Conservation (phyloP, 441 rosid genomes). For the Aquilaria agallochum region DNA sequence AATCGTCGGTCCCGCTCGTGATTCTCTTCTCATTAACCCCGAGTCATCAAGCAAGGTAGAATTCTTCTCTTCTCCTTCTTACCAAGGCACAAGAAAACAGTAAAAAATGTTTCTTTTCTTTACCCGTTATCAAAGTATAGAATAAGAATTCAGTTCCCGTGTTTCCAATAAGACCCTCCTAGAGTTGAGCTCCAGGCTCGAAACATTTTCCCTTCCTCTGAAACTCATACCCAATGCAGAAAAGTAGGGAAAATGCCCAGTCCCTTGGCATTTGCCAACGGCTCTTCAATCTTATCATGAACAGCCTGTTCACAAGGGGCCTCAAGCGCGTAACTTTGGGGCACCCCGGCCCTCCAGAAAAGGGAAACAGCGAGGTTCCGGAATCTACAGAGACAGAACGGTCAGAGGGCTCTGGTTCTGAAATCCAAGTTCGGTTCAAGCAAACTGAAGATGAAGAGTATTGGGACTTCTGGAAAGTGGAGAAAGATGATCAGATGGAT, state of each 20-base stretch:
- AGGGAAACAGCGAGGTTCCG: not conserved
- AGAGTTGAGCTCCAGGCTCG: too few species aligned
- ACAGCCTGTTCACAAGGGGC: not conserved
- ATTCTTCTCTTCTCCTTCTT: too few species aligned
- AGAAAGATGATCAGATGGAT: not conserved
- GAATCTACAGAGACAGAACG: not conserved
- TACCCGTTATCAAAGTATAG: too few species aligned
- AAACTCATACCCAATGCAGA: not conserved
- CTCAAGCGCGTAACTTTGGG: conserved; percentile 5
- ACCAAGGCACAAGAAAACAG: too few species aligned
- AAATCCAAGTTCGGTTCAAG: conserved; percentile 9
- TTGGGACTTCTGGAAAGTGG: conserved; percentile 1
- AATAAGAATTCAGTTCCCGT: too few species aligned
- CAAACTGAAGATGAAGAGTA: conserved; percentile 1
- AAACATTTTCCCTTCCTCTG: too few species aligned
- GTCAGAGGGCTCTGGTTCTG: not conserved
- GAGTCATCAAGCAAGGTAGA: too few species aligned
- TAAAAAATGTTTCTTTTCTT: too few species aligned
- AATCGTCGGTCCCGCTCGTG: too few species aligned
- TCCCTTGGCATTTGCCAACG: conserved; percentile 11
- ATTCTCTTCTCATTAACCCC: too few species aligned
- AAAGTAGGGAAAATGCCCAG: not conserved
- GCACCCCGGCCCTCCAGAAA: not conserved
- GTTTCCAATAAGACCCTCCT: too few species aligned
- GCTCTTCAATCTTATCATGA: conserved; percentile 6